phyloP scores from a whole-genome alignment of 371 early-diverging fungal genomes.

The Mucor indicus region DNA sequence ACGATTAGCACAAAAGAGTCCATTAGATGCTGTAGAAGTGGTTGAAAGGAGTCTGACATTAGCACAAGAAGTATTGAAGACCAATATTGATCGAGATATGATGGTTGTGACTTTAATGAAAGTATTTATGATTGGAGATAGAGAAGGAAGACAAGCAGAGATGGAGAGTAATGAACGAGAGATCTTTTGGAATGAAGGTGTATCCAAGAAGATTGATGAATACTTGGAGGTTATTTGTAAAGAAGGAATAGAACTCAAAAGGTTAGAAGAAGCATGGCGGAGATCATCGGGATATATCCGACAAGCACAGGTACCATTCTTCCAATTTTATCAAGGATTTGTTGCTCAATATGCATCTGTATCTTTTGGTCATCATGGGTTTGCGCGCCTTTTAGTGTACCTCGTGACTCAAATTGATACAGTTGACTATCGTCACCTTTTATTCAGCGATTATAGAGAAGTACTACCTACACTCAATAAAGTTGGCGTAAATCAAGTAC shows the following conservation, averaged over 20 bases:
- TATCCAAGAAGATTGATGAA: constrained; percentile 29
- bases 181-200: constrained; percentile 46
- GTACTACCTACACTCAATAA: constrained; percentile 23
- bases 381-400: constrained; percentile 42
- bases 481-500: constrained; percentile 14
- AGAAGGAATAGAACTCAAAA: constrained; percentile 15
- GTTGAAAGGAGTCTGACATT: constrained; percentile 39
- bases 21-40: constrained; percentile 26
- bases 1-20: constrained; percentile 19
- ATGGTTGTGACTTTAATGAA: constrained; percentile 52
- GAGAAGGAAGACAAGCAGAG: constrained; percentile 32
- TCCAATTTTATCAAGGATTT: constrained; percentile 59
- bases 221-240: constrained; percentile 37
- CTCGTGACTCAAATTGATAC: constrained; percentile 44
- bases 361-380: constrained; percentile 40
- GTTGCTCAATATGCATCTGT: constrained; percentile 54
- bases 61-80: constrained; percentile 20
- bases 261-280: constrained; percentile 42
- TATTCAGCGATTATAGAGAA: constrained; percentile 39
- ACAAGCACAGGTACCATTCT: constrained; percentile 45
- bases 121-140: constrained; percentile 41
- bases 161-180: constrained; percentile 39
- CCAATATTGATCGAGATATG: constrained; percentile 31
- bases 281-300: constrained; percentile 39
- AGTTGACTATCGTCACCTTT: constrained; percentile 47